Conservation (phyloP, 2,329 filamentous ascomycete species). For the Tolypocladium inflatum region DNA sequence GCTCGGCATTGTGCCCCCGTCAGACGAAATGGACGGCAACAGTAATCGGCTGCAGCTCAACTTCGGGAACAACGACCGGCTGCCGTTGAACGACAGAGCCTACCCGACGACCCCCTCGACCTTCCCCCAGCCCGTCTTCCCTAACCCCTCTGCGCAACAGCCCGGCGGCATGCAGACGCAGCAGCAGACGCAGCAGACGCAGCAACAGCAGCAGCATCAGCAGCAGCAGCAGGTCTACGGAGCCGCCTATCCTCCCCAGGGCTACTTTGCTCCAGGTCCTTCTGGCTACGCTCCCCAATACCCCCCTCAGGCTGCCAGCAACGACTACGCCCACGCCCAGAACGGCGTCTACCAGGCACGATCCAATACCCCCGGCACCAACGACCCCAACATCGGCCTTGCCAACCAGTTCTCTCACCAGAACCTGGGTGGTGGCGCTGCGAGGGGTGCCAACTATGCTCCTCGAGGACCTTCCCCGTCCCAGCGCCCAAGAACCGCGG, state of each 20-base stretch:
- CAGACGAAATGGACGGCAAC: slow-evolving; percentile 36
- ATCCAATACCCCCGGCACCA: slow-evolving; percentile 51
- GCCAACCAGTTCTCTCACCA: slow-evolving; percentile 97
- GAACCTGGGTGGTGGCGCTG: slow-evolving; percentile 66
- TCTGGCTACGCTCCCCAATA: slow-evolving; percentile 43
- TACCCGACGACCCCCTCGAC: slow-evolving; percentile 90
- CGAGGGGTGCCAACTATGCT: slow-evolving; percentile 58
- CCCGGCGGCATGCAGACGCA: slow-evolving; percentile 7
- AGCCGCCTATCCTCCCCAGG: slow-evolving; percentile 33
- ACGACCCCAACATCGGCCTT: slow-evolving; percentile 81
- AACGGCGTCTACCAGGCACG: slow-evolving; percentile 36
- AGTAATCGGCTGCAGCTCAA: slow-evolving; percentile 59
- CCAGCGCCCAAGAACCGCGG: slow-evolving; percentile 77
- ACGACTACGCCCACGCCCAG: slow-evolving; percentile 43
- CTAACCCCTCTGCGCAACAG: slow-evolving; percentile 20
- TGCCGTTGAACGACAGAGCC: slow-evolving; percentile 52
- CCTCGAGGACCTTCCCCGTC: slow-evolving; percentile 58
- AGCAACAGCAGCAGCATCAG: slow-evolving; percentile 34
- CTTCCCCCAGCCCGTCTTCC: slow-evolving; percentile 81
- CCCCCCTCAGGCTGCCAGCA: slow-evolving; percentile 25
- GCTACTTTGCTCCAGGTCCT: slow-evolving; percentile 55
- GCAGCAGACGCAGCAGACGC: slow-evolving; percentile 22
- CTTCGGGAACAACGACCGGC: slow-evolving; percentile 56
- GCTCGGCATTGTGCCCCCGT: neutral
- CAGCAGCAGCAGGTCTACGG: slow-evolving; percentile 31